A percentile compares a stretch with the other conserved stretches of the same genome.
Conservation (phyloP, 2,329 filamentous ascomycete species). For the Pleurostoma richardsiae region DNA sequence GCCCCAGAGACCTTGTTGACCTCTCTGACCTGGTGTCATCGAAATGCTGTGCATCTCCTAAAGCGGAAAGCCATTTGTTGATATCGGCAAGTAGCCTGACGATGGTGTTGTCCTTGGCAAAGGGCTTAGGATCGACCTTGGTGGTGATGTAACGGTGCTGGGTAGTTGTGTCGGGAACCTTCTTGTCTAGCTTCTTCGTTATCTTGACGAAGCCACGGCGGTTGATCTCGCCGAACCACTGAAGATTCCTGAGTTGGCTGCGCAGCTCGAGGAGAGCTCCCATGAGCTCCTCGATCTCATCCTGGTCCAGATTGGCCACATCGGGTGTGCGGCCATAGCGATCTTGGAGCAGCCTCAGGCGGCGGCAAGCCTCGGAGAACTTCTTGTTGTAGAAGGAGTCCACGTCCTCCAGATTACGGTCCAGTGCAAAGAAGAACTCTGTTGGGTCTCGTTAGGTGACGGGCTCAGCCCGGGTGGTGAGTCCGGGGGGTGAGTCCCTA, state of each 20-base stretch:
- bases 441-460: conserved; percentile 31
- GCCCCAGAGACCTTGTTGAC: conserved; percentile 71
- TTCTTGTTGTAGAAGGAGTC: conserved; percentile 97
- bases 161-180: conserved; percentile 68
- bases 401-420: conserved; percentile 95
- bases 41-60: conserved; percentile 71
- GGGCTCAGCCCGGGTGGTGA: conserved; percentile 18
- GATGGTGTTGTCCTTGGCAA: conserved; percentile 66
- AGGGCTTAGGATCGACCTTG: conserved; percentile 84
- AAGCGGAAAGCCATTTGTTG: conserved; percentile 84
- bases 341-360: conserved; percentile 80
- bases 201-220: conserved; percentile 94
- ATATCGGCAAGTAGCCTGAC: conserved; percentile 53
- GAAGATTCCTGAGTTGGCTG: conserved; percentile 80
- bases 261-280: conserved; percentile 85
- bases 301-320: conserved; percentile 69
- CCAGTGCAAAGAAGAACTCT: conserved; percentile 97
- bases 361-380: conserved; percentile 75
- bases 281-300: conserved; percentile 88
- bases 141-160: conserved; percentile 85
- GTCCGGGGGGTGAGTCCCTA: conserved; percentile 41
- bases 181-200: conserved; percentile 98
- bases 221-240: conserved; percentile 98
- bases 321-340: conserved; percentile 75
- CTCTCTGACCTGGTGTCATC: conserved; percentile 72